phyloP scores from a whole-genome alignment of 805 yeast genomes.

The Starmera pachycereana region DNA sequence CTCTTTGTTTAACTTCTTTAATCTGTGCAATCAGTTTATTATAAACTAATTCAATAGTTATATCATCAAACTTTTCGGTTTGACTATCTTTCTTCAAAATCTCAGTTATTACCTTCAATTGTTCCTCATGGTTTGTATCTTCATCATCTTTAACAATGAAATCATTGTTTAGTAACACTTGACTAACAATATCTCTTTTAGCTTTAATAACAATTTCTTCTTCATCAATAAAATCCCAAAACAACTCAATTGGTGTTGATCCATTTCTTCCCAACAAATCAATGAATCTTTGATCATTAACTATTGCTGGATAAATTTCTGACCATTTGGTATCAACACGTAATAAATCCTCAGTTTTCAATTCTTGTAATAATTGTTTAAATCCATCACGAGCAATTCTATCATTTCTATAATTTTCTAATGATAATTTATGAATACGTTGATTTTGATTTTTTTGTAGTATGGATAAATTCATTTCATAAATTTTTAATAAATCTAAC shows the following conservation, averaged over 20 bases:
- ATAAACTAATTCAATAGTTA: conserved; percentile 20
- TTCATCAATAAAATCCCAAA: conserved; percentile 63
- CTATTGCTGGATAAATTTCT: conserved; percentile 39
- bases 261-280: conserved; percentile 67
- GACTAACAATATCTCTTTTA: conserved; percentile 49
- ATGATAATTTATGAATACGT: conserved; percentile 18
- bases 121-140: conserved; percentile 7
- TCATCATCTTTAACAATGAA: conserved; percentile 16
- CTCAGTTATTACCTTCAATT: conserved; percentile 5
- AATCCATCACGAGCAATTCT: conserved; percentile 57
- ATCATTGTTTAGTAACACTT: conserved; percentile 30
- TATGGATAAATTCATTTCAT: conserved; percentile 24
- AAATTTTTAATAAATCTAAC: conserved; percentile 50
- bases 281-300: conserved; percentile 46
- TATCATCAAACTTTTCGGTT: conserved; percentile 18
- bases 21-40: conserved; percentile 18
- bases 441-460: conserved; percentile 18
- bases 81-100: conserved; percentile 13
- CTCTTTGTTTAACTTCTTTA: conserved; percentile 15
- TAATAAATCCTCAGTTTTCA: conserved; percentile 24
- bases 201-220: conserved; percentile 44
- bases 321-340: conserved; percentile 49
- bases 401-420: conserved; percentile 42
- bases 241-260: conserved; percentile 66
- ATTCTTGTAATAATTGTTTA: conserved; percentile 32